Conservation (phyloP, 2,329 filamentous ascomycete genomes). For the Penicillium nordicum region DNA sequence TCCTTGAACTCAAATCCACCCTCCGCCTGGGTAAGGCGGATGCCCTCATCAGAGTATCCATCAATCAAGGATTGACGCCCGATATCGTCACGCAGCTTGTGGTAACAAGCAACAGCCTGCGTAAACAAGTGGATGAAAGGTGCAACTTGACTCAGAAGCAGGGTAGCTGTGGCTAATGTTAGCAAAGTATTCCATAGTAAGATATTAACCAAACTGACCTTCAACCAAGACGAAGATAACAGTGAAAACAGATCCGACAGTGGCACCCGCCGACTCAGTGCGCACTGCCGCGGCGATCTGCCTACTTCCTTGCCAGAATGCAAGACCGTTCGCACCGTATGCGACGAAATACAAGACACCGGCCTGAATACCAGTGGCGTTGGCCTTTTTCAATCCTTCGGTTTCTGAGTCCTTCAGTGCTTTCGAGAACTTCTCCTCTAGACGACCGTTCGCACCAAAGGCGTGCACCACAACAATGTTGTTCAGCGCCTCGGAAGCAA, state of each 20-base stretch:
- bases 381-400: constrained; percentile 58
- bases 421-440: constrained; percentile 58
- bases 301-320: constrained; percentile 65
- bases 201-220: constrained; percentile 20
- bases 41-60: constrained; percentile 22
- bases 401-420: constrained; percentile 51
- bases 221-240: constrained; percentile 41
- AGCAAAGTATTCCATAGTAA: constrained; percentile 1
- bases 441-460: constrained; percentile 57
- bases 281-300: constrained; percentile 46
- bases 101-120: constrained; percentile 52
- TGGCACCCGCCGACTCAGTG: constrained; percentile 16
- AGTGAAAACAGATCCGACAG: constrained; percentile 38
- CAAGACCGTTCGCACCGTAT: constrained; percentile 63
- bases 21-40: constrained; percentile 23
- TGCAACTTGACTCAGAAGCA: constrained; percentile 39
- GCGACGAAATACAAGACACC: constrained; percentile 65
- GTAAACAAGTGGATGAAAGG: constrained; percentile 48
- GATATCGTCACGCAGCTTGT: constrained; percentile 58
- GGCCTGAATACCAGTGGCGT: constrained; percentile 56
- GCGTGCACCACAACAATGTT: constrained; percentile 62
- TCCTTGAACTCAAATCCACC: constrained; percentile 35
- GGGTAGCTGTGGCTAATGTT: constrained; percentile 27
- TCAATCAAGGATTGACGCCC: constrained; percentile 51
- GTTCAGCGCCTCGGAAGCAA: constrained; percentile 60